Conservation (phyloP, 495 filamentous ascomycete species). For the Aspergillus biplanus region DNA sequence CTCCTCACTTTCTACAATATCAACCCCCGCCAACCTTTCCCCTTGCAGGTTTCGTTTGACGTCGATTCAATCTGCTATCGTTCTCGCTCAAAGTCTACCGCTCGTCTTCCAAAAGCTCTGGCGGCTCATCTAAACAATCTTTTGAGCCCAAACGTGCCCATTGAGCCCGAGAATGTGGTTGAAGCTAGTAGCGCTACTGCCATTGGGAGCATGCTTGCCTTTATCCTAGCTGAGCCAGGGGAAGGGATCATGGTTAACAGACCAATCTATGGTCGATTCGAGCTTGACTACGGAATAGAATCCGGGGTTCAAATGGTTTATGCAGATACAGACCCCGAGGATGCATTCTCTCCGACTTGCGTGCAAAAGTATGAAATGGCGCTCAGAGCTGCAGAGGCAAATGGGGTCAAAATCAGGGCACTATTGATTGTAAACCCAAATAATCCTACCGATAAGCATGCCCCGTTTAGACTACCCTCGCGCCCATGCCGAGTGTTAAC, state of each 20-base stretch:
- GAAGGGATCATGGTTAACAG: slow-evolving; percentile 49
- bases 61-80: slow-evolving; percentile 35
- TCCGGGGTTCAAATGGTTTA: slow-evolving; percentile 41
- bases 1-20: background rate
- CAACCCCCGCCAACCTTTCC: background rate
- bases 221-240: slow-evolving; percentile 45
- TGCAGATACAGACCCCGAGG: slow-evolving; percentile 33
- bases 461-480: background rate
- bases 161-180: slow-evolving; percentile 39
- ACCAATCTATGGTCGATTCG: slow-evolving; percentile 47
- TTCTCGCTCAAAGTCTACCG: slow-evolving; percentile 30
- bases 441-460: slow-evolving; percentile 45
- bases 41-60: slow-evolving; percentile 32
- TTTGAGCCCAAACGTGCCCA: slow-evolving; percentile 36
- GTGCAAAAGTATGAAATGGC: slow-evolving; percentile 40
- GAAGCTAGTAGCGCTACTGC: slow-evolving; percentile 42
- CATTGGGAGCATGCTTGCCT: slow-evolving; percentile 41
- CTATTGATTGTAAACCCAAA: slow-evolving; percentile 44
- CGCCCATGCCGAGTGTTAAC: background rate
- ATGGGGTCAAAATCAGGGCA: slow-evolving; percentile 28
- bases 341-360: slow-evolving; percentile 33
- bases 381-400: slow-evolving; percentile 23
- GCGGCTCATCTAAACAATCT: slow-evolving; percentile 42
- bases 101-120: slow-evolving; percentile 34
- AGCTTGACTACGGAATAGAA: slow-evolving; percentile 43